These are phyloP conservation scores for Capsella rubella DNA, from an alignment of 441 rosid species.

Conservation along the genomic window DNA sequence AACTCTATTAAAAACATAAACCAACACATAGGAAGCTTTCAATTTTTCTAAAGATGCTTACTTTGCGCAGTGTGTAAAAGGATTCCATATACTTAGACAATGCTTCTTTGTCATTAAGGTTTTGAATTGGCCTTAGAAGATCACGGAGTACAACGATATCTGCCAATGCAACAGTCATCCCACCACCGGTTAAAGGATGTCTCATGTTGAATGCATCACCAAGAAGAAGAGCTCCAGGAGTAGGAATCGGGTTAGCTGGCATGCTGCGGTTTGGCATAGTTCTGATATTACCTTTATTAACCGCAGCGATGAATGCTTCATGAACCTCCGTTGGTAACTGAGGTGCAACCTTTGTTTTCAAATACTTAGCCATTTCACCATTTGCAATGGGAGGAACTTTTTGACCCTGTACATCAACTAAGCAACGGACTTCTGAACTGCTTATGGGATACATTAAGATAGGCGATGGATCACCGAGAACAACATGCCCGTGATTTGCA, in stretches of 20 bases:
- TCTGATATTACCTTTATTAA: constrained; percentile 63
- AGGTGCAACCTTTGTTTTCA: constrained; percentile 66
- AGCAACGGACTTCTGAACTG: constrained; percentile 71
- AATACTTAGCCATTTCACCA: constrained; percentile 81
- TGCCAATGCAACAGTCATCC: constrained; percentile 68
- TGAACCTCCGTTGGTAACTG: constrained; percentile 56
- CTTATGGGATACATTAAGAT: constrained; percentile 76
- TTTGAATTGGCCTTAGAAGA: constrained; percentile 53
- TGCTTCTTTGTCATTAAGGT: constrained; percentile 52
- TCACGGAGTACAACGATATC: constrained; percentile 63
- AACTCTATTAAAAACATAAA: background rate
- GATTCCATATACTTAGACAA: constrained; percentile 57
- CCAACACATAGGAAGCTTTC: background rate
- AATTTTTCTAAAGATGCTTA: constrained; percentile 23
- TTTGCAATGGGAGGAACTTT: constrained; percentile 73
- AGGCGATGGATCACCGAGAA: constrained; percentile 76
- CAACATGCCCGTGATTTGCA: constrained; percentile 71
- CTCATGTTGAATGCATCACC: constrained; percentile 81
- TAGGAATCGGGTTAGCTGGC: constrained; percentile 66
- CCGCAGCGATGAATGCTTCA: constrained; percentile 55
- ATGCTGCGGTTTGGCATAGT: constrained; percentile 69
- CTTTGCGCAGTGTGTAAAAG: constrained; percentile 62
- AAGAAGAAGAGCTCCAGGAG: constrained; percentile 68
- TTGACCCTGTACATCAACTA: constrained; percentile 78
- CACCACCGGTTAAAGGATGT: constrained; percentile 76